Evolutionary conservation across 2,329 filamentous ascomycete genomes (phyloP), one percentile per base, ranked within the genome.

Genomic region (Monosporascus sp.): DNA sequence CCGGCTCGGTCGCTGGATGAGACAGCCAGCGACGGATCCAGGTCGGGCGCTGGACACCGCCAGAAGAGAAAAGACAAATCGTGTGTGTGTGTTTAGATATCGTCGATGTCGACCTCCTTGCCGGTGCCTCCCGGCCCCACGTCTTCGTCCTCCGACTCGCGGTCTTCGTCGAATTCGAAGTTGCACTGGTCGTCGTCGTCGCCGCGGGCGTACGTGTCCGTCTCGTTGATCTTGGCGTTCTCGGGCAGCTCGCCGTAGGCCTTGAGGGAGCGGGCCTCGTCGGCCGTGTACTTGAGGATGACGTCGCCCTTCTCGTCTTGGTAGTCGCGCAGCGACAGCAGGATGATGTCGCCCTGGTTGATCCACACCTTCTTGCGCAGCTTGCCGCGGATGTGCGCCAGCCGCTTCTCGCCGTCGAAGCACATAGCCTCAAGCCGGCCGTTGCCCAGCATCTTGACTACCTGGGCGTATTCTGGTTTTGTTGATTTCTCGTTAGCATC

Each of bases 281-380:
- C 94, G 76, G 91, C 87, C 54, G 85, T 89, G 84, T 97, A 96
- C 80, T 97, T 97, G 71, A 95, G 85, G 70, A 94, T 93, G 49
- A 95, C 89, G 69, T 94, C 90, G 64, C 89, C 90, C 78, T 95
- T 95, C 73, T 92, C 88, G 71, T 94, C 92, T 72, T 96, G 91
- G 78, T 95, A 95, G 74, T 95, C 91, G 65, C 91, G 89, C 57
- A 96, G 86, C 37, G 88, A 92, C 57, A 93, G 80, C 46, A 93
- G 84, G 72, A 93, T 92, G 72, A 96, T 96, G 72, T 96, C 91
- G 70, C 91, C 91, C 78, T 96, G 91, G 82, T 96, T 97, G 82
- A 97, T 97, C 91, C 91, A 97, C 74, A 97, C 94, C 84, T 99
- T 99, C 84, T 99, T 99, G 68, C 94, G 87, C 68, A 99, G 89